phyloP scores from a whole-genome alignment of 768 basidiomycete genomes.

The Suillus subluteus region DNA sequence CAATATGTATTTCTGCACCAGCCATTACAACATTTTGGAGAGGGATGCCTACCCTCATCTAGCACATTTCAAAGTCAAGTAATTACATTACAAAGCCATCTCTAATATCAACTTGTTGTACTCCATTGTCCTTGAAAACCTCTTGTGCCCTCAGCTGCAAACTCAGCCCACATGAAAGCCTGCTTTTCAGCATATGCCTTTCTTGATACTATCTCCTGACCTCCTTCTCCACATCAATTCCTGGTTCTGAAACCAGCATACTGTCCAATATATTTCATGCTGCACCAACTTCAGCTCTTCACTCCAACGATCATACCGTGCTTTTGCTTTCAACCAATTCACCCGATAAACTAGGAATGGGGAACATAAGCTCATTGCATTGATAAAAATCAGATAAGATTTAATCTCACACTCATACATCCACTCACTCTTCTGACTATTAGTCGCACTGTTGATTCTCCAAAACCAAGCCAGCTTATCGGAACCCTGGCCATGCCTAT shows the following conservation, averaged over 20 bases:
- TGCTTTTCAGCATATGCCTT: neutral
- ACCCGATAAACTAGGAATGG: conserved; percentile 5
- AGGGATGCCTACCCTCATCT: too few relatives aligned
- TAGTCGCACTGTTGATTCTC: neutral
- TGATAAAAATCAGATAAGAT: neutral
- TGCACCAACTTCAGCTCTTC: conserved; percentile 21
- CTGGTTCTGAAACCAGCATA: conserved; percentile 15
- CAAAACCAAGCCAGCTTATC: conserved; percentile 13
- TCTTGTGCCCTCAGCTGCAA: too few relatives aligned
- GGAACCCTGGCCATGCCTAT: conserved; percentile 13
- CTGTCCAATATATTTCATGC: conserved; percentile 25
- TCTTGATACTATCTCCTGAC: neutral
- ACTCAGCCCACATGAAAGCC: too few relatives aligned
- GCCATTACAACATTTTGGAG: too few relatives aligned
- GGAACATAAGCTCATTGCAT: too few relatives aligned
- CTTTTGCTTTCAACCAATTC: conserved; percentile 19
- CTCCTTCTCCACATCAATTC: neutral
- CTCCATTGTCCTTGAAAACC: too few relatives aligned
- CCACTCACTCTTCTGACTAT: too few relatives aligned
- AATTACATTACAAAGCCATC: neutral
- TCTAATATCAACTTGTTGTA: too few relatives aligned
- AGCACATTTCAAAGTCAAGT: too few relatives aligned
- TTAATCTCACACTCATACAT: conserved; percentile 6
- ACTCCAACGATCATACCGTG: conserved; percentile 19
- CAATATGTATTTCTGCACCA: too few relatives aligned